Evolutionary conservation across 257 asterid genomes (phyloP), one percentile per base, ranked within the genome.

Genomic region (Buddleja alternifolia): DNA sequence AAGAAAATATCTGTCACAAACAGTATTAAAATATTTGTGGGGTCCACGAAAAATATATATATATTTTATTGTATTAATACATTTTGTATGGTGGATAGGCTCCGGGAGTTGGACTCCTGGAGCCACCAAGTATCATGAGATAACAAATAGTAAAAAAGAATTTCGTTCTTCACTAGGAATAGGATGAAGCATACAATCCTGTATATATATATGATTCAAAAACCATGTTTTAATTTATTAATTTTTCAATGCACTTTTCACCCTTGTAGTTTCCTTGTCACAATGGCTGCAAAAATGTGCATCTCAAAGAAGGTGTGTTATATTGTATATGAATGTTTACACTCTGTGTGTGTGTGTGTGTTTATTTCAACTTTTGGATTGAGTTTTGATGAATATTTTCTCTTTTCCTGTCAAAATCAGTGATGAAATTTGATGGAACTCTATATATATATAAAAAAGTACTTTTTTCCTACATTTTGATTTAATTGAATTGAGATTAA

Each of bases 281-380:
- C 29, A 60, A 60, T 60, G 41, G 42, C 60, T 34, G 62, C 48
- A 47, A 44, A 52, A 20, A 52, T 23, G 10, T 19, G 23, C 51
- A 23, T 47, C 50, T 39, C 23, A 53, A 39, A 10, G 17, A 66
- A 66, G 63, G 72, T 66, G 11, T 52, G 72, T 45, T 0, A 42
- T n/a, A n/a, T n/a, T n/a, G n/a, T n/a, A n/a, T 11, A 20, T 23
- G 9, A 44, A 3, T 36, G 12, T 4, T 17, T 6, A 24, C 47
- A 16, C 29, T 57, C 1, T 57, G 45, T 34, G 1, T 61, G 7
- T 41, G 40, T 37, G 19, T 10, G 40, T 41, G 39, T 19, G 0
- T 7, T 16, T 32, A 11, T 4, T 29, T 8, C 25, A 36, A 37
- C 37, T 61, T 17, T 32, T 61, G 40, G 10, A 21, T 40, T 41